Percentiles rank a stretch among this genome's conserved stretches.
Evolutionary conservation across 1,139 yeast species (phyloP).

Genomic region (Pichia sp.): DNA sequence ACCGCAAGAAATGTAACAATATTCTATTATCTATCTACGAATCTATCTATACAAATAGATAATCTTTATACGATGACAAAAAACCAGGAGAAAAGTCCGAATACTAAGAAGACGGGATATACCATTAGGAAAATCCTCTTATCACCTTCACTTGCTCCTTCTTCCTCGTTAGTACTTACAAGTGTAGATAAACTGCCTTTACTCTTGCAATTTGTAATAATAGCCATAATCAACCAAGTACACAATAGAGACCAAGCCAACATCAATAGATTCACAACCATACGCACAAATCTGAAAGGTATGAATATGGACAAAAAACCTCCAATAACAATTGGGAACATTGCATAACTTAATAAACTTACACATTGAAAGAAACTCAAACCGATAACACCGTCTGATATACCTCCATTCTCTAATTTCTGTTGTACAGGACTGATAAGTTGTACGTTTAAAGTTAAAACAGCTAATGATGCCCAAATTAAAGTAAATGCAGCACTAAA

Average conservation of each 20-base stretch:
- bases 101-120: constrained; percentile 73
- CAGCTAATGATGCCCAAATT: constrained; percentile 49
- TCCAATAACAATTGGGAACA: constrained; percentile 70
- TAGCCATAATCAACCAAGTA: constrained; percentile 28
- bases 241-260: constrained; percentile 72
- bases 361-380: constrained; percentile 66
- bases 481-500: constrained; percentile 60
- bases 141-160: constrained; percentile 24
- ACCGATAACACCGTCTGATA: constrained; percentile 27
- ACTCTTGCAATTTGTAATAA: constrained; percentile 27
- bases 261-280: constrained; percentile 45
- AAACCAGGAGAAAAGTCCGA: constrained; percentile 69
- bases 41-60: background rate
- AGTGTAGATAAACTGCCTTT: constrained; percentile 26
- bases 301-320: constrained; percentile 54
- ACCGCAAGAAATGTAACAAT: constrained; percentile 16
- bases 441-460: constrained; percentile 61
- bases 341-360: constrained; percentile 73
- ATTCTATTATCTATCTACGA: too few species aligned
- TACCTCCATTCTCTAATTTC: constrained; percentile 21
- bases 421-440: constrained; percentile 40
- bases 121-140: constrained; percentile 67
- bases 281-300: constrained; percentile 46
- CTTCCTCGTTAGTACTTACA: constrained; percentile 11
- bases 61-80: constrained; percentile 48